A percentile compares a stretch with the other conserved stretches of the same genome.
Evolutionary conservation across 148 eudicot species (phyloP).

Genomic region (Salicornia ramosissima): DNA sequence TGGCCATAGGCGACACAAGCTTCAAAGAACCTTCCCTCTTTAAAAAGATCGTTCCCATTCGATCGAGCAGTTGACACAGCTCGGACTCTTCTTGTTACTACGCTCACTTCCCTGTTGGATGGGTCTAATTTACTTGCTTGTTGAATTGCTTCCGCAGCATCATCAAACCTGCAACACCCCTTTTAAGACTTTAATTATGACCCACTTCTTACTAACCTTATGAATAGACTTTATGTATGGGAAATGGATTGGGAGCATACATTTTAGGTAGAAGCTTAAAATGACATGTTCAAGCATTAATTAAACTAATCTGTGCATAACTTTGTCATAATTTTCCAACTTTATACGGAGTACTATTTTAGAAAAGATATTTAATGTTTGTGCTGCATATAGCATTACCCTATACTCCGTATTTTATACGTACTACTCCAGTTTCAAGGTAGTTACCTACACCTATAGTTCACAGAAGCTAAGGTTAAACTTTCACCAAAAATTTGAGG

Average conservation of each 20-base stretch:
- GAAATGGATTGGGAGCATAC: no score
- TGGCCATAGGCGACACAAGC: constrained; percentile 74
- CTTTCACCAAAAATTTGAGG: no score
- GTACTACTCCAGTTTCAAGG: no score
- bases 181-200: constrained; percentile 3
- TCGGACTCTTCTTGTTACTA: constrained; percentile 40
- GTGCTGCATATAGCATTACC: no score
- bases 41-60: constrained; percentile 72
- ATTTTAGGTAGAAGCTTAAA: no score
- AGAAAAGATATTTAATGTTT: no score
- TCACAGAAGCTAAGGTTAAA: neutral
- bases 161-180: constrained; percentile 55
- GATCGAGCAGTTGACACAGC: constrained; percentile 63
- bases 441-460: no score
- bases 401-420: no score
- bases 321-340: no score
- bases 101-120: constrained; percentile 57
- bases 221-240: neutral
- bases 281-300: no score
- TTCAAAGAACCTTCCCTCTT: constrained; percentile 47
- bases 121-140: constrained; percentile 61
- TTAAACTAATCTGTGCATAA: no score
- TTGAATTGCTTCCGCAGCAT: constrained; percentile 52
- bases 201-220: neutral
- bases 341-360: no score